Conservation (phyloP, 1,284 basidiomycete species). For the Veloboletus limbatus region DNA sequence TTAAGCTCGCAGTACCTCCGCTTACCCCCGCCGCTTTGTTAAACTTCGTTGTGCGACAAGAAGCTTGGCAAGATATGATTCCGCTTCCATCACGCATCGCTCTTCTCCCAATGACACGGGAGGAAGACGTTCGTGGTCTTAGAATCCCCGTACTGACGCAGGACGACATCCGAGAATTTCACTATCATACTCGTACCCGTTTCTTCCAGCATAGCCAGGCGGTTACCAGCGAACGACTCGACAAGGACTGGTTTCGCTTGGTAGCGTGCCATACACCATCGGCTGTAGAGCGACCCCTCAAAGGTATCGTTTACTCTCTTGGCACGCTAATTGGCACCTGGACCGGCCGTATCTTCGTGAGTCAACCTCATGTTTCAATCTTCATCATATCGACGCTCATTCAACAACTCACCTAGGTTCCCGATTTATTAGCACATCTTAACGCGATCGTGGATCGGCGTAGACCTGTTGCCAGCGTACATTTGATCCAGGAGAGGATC, state of each 20-base stretch:
- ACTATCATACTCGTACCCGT: conserved; percentile 36
- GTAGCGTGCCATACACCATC: conserved; percentile 40
- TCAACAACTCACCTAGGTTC: conserved; percentile 22
- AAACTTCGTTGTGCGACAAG: conserved; percentile 36
- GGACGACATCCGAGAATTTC: conserved; percentile 40
- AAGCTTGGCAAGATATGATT: conserved; percentile 33
- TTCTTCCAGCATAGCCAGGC: conserved; percentile 23
- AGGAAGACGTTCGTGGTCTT: conserved; percentile 28
- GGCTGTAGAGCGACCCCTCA: conserved; percentile 33
- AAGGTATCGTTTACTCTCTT: conserved; percentile 39
- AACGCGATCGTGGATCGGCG: conserved; percentile 22
- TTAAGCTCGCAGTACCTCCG: conserved; percentile 40
- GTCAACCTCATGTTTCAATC: conserved; percentile 12
- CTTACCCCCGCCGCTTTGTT: conserved; percentile 40
- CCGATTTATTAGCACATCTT: conserved; percentile 25
- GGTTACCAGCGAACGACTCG: conserved; percentile 31
- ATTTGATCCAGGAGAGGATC: conserved; percentile 37
- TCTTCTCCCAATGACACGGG: conserved; percentile 35
- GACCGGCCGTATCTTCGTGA: conserved; percentile 42
- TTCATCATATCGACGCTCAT: conserved; percentile 13
- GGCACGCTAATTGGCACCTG: conserved; percentile 43
- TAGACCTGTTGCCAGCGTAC: conserved; percentile 21
- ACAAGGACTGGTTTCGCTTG: conserved; percentile 45
- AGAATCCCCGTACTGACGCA: conserved; percentile 33
- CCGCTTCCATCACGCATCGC: conserved; percentile 25